Conservation (phyloP, 306 rosid species). For the Abrus precatorius region DNA sequence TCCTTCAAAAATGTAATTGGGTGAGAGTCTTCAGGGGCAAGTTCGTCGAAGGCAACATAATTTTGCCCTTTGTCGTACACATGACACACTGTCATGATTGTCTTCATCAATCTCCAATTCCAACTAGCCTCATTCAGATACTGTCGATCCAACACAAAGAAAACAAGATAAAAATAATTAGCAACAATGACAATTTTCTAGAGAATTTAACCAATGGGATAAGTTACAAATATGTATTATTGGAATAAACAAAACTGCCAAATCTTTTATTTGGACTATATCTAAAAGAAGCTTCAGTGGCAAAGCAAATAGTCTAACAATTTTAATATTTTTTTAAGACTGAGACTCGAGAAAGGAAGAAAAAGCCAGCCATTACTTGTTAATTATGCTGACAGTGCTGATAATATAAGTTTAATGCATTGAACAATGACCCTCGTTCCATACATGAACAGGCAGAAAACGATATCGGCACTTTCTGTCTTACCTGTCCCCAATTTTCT, state of each 20-base stretch:
- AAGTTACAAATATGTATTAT: constrained; percentile 3
- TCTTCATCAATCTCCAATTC: constrained; percentile 96
- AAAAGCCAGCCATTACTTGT: not conserved
- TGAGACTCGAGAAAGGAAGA: not conserved
- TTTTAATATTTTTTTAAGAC: not conserved
- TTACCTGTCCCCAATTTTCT: constrained; percentile 95
- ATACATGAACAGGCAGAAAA: constrained; percentile 12
- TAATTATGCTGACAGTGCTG: not conserved
- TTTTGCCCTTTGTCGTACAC: constrained; percentile 79
- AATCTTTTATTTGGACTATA: constrained; percentile 13
- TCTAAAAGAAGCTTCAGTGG: constrained; percentile 25
- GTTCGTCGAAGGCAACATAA: constrained; percentile 73
- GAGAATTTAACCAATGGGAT: not conserved
- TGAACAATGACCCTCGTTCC: not conserved
- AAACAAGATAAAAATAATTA: constrained; percentile 35
- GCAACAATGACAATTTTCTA: not conserved
- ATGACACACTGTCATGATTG: constrained; percentile 92
- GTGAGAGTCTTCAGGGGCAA: constrained; percentile 78
- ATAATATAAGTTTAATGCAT: constrained; percentile 14
- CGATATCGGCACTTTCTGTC: constrained; percentile 32
- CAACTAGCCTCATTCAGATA: constrained; percentile 87
- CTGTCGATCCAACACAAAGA: constrained; percentile 55
- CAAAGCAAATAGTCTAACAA: constrained; percentile 18
- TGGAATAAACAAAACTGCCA: constrained; percentile 32
- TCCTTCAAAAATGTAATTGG: constrained; percentile 78